Base-by-base conservation (phyloP, 2,329 filamentous ascomycete species). In the Colletotrichum spinosum region DNA sequence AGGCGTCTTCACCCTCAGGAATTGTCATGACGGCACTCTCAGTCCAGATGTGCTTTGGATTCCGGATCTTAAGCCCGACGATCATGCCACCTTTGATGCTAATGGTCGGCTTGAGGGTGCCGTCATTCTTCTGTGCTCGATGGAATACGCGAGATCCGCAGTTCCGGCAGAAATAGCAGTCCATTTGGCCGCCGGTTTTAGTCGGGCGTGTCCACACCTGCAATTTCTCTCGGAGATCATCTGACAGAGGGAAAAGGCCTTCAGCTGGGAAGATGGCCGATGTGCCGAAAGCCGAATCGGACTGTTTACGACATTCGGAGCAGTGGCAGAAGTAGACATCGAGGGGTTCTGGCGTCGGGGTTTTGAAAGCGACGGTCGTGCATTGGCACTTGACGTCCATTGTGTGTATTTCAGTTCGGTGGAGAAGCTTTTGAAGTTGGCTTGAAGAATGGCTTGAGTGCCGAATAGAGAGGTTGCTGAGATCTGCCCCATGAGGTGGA, bases 91-190 rank as follows among this genome's bases (percentile, higher is more conserved):
- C 83, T 72, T 85, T 86, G 67, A 86, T 71, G 17, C 76, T 80
- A 8, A 84, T 63, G 0, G 76, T 80, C 0, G 72, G 38, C 33
- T 76, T 72, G 5, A 76, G 72, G 4, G 68, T 73, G 2, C 82
- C 81, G 60, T 81, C 77, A 1, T 73, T 66, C 7, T 77, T 69
- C 25, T 78, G 71, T 45, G 76, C 72, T 49, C 80, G 78, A 67
- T 86, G 83, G 34, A 84, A 70, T n/a, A 85, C 56, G 11, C 83
- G 78, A n/a, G 77, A 77, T 9, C 83, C 83, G 69, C 81, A 84
- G 3, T 67, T 70, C 17, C 73, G 74, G 68, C 78, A 81, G 59
- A 81, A 80, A 61, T 77, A 81, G 70, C 81, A 83, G 67, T 81
- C 76, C 68, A 81, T 75, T 11, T 74, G 79, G 45, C 77, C 78